Conservation (phyloP, 768 basidiomycete genomes). For the Asterophora parasitica region DNA sequence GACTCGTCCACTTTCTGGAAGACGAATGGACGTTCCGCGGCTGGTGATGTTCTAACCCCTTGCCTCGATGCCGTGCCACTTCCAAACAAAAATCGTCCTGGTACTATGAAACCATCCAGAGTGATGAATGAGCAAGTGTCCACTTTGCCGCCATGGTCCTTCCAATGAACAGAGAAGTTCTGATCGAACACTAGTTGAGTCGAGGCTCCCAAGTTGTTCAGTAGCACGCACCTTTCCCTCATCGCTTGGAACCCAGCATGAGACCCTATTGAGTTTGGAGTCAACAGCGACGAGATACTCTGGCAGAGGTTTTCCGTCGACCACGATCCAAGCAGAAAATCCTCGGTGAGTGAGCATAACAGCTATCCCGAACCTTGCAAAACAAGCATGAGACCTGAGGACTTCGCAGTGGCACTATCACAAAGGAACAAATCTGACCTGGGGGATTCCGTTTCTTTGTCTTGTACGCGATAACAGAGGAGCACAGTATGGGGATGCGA, state of each 20-base stretch:
- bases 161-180: slow-evolving; percentile 63
- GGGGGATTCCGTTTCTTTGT: not conserved
- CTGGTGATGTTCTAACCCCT: slow-evolving; percentile 46
- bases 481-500: not conserved
- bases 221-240: slow-evolving; percentile 47
- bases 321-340: slow-evolving; percentile 68
- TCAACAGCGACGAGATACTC: slow-evolving; percentile 58
- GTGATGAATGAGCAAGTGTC: slow-evolving; percentile 57
- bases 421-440: not conserved
- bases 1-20: slow-evolving; percentile 41
- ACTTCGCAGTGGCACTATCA: too few relatives aligned
- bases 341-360: slow-evolving; percentile 51
- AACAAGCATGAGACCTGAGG: too few relatives aligned
- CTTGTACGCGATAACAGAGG: not conserved
- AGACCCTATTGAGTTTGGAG: slow-evolving; percentile 36
- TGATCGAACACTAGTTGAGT: slow-evolving; percentile 18
- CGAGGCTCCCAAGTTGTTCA: not conserved
- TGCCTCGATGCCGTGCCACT: slow-evolving; percentile 47
- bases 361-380: not conserved
- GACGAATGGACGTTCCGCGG: slow-evolving; percentile 55
- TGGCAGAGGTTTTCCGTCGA: slow-evolving; percentile 41
- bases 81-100: slow-evolving; percentile 60
- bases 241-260: slow-evolving; percentile 67
- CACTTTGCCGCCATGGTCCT: slow-evolving; percentile 48
- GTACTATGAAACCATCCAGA: slow-evolving; percentile 59